Evolutionary conservation across 2,329 filamentous ascomycete genomes (phyloP).

Genomic region (Epichloe amarillans): DNA sequence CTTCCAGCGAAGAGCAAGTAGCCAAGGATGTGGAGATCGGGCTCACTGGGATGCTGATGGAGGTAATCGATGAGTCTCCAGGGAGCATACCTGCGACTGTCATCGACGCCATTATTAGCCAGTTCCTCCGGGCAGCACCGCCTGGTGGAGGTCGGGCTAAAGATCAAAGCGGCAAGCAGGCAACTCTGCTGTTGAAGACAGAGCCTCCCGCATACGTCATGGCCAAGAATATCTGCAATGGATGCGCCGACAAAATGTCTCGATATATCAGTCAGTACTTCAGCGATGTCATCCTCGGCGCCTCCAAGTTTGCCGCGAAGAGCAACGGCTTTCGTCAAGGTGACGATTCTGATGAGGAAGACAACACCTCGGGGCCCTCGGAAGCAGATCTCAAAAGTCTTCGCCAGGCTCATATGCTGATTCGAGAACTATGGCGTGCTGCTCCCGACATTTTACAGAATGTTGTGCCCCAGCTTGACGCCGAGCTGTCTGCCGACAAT

Average conservation of each 20-base stretch:
- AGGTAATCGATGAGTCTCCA: slow-evolving; percentile 73
- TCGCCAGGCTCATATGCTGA: slow-evolving; percentile 74
- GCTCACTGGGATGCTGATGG: slow-evolving; percentile 74
- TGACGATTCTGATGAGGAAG: slow-evolving; percentile 53
- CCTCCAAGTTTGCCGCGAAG: slow-evolving; percentile 46
- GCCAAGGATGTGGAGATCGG: slow-evolving; percentile 90
- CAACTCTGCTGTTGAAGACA: slow-evolving; percentile 71
- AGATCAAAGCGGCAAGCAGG: slow-evolving; percentile 61
- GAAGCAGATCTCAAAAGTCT: slow-evolving; percentile 80
- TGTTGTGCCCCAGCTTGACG: slow-evolving; percentile 85
- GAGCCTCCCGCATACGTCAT: slow-evolving; percentile 90
- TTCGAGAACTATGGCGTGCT: slow-evolving; percentile 88
- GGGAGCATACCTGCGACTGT: slow-evolving; percentile 60
- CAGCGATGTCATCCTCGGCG: slow-evolving; percentile 88
- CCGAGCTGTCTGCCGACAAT: slow-evolving; percentile 83
- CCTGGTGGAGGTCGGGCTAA: slow-evolving; percentile 48
- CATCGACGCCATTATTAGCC: slow-evolving; percentile 85
- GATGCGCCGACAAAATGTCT: slow-evolving; percentile 85
- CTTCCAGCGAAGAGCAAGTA: slow-evolving; percentile 64
- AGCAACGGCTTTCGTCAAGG: slow-evolving; percentile 44
- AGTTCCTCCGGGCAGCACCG: slow-evolving; percentile 82
- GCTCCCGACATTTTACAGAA: slow-evolving; percentile 80
- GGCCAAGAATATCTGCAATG: slow-evolving; percentile 87
- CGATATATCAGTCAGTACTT: slow-evolving; percentile 93
- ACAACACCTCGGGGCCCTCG: slow-evolving; percentile 47